Evolutionary conservation across 306 rosid genomes (phyloP).

Genomic region (Quercus wislizeni): DNA sequence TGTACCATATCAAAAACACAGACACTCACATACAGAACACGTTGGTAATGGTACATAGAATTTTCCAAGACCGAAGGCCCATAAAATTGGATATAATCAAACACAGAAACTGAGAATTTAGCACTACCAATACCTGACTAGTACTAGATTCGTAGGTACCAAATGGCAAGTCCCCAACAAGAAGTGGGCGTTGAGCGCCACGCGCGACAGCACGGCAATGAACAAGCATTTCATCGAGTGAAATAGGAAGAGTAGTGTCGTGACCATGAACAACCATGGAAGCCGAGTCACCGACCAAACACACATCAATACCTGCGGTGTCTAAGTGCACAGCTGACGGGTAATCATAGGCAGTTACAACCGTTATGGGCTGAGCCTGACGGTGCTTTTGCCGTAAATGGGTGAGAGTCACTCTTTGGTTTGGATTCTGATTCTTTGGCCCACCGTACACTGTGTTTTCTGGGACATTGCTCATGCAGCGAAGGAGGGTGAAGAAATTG

Average conservation of each 20-base stretch:
- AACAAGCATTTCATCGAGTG: constrained; percentile 69
- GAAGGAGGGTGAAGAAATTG: constrained; percentile 20
- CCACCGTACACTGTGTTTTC: constrained; percentile 83
- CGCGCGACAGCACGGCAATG: constrained; percentile 88
- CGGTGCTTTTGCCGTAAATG: constrained; percentile 53
- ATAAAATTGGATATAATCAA: not conserved
- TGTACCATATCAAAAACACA: too few species aligned
- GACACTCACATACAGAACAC: too few species aligned
- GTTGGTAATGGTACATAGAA: too few species aligned
- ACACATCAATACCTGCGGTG: constrained; percentile 58
- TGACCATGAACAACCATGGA: constrained; percentile 97
- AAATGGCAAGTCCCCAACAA: constrained; percentile 84
- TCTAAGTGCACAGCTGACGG: constrained; percentile 79
- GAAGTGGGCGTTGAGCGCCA: constrained; percentile 73
- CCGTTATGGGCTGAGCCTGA: constrained; percentile 60
- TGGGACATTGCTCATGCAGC: constrained; percentile 71
- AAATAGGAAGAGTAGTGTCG: constrained; percentile 75
- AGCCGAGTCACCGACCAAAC: constrained; percentile 87
- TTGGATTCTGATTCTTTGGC: constrained; percentile 45
- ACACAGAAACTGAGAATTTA: too few species aligned
- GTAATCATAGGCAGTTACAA: constrained; percentile 97
- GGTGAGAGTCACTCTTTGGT: constrained; percentile 58
- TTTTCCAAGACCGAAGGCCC: too few species aligned
- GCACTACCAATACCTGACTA: constrained; percentile 53
- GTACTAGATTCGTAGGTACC: constrained; percentile 74